These are phyloP conservation scores for Raffaelea deltoideospora DNA, from an alignment of 2,329 filamentous ascomycete species.

Conservation along the genomic window DNA sequence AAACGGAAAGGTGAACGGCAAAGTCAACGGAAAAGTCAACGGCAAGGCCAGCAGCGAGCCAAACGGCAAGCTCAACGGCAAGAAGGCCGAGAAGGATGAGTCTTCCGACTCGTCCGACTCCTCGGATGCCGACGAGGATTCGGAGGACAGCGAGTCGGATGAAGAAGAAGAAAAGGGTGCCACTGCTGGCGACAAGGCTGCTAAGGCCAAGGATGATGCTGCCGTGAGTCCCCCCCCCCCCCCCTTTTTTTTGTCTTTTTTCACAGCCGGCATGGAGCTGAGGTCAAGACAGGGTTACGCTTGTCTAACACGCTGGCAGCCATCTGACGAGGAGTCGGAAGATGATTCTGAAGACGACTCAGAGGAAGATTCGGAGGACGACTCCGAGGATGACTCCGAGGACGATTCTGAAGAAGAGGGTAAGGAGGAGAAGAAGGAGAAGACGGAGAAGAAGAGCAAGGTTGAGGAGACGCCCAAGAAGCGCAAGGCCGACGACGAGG, in stretches of 20 bases:
- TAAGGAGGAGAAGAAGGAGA: conserved; percentile 15
- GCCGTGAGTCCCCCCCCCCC: too few relatives aligned
- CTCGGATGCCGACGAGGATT: conserved; percentile 14
- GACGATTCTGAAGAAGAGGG: conserved; percentile 12
- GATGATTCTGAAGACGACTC: conserved; percentile 16
- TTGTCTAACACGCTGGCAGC: not conserved
- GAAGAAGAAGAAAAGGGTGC: conserved; percentile 12
- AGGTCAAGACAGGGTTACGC: too few relatives aligned
- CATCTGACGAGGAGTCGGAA: conserved; percentile 9
- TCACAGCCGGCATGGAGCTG: too few relatives aligned
- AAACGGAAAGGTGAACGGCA: conserved; percentile 14
- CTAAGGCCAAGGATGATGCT: conserved; percentile 17
- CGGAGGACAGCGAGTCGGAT: conserved; percentile 18
- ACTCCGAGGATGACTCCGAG: conserved; percentile 13
- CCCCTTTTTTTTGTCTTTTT: not conserved
- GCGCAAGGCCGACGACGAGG: conserved; percentile 46
- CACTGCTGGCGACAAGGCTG: not conserved
- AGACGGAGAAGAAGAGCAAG: conserved; percentile 21
- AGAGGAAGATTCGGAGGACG: conserved; percentile 19
- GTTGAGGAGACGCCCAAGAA: conserved; percentile 43
- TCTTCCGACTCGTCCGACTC: conserved; percentile 14
- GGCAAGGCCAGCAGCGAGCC: conserved; percentile 19
- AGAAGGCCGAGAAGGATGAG: conserved; percentile 4
- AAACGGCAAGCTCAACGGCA: too few relatives aligned
- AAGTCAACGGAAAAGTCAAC: conserved; percentile 9